Percentiles rank a stretch among this genome's conserved stretches.
These are phyloP conservation scores for Lentinula novae-zelandiae DNA, from an alignment of 1,284 basidiomycete species.

Conservation along the genomic window DNA sequence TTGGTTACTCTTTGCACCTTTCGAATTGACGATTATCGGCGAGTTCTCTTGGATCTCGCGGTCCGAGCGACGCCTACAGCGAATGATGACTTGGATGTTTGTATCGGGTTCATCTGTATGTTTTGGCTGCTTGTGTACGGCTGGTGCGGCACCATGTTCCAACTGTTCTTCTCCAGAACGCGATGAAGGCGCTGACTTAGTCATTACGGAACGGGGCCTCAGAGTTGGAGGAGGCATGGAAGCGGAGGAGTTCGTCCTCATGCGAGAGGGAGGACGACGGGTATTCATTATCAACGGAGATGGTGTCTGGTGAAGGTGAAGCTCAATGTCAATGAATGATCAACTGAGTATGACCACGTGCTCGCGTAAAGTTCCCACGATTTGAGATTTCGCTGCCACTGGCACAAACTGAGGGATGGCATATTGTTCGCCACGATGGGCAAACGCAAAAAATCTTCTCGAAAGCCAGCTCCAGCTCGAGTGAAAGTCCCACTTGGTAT, in stretches of 20 bases:
- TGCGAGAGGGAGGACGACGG: constrained; percentile 44
- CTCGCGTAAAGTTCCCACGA: constrained; percentile 10
- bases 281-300: constrained; percentile 40
- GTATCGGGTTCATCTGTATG: constrained; percentile 49
- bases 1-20: constrained; percentile 68
- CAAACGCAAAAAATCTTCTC: constrained; percentile 84
- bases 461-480: constrained; percentile 54
- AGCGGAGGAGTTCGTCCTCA: constrained; percentile 22
- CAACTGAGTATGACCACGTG: constrained; percentile 31
- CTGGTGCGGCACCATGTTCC: constrained; percentile 15
- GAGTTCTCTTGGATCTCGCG: constrained; percentile 80
- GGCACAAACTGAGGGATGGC: neutral
- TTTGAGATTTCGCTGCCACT: neutral
- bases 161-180: constrained; percentile 24
- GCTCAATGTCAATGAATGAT: neutral
- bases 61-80: constrained; percentile 80
- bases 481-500: constrained; percentile 70
- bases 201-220: constrained; percentile 37
- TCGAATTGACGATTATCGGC: constrained; percentile 76
- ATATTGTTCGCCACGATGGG: constrained; percentile 49
- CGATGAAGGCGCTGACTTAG: constrained; percentile 27
- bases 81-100: constrained; percentile 90
- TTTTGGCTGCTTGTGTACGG: constrained; percentile 14
- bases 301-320: constrained; percentile 14
- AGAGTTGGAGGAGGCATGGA: constrained; percentile 26